Evolutionary conservation across 441 rosid genomes (phyloP), one percentile per base, ranked within the genome.

Genomic region (Populus hybrid): DNA sequence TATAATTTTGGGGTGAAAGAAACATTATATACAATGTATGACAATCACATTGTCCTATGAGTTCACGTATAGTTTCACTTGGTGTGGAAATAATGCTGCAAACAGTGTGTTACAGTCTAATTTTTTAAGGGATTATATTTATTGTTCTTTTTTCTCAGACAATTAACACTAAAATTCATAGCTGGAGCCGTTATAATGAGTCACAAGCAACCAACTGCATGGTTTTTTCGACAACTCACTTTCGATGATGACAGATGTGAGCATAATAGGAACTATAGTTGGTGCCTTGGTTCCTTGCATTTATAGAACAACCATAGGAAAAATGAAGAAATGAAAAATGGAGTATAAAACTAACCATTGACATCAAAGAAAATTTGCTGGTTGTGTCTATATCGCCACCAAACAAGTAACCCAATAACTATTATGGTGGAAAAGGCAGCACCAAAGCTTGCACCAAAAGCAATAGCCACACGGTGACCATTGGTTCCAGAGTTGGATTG

Each of bases 361-460:
- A 93, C 95, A 73, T 93, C 98, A 80, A 95, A 93, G 90, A 95
- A 95, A 73, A 95, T 91, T 82, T 93, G 98, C 81, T 93, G 89
- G 85, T 93, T 95, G 78, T 73, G 91, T 38, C 97, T 83, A 69
- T 92, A 91, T 79, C 98, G 88, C 97, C 92, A 92, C 97, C 99
- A 93, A 65, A 95, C 87, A 72, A 91, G 84, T 40, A 92, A 79
- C 24, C 88, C 92, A 0, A 91, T 81, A 9, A 86, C 70, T 46
- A 88, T 78, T 57, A 93, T 81, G 73, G 85, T 72, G 50, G 83
- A 84, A 79, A 93, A 92, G 23, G 93, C 95, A 69, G 95, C 94
- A 24, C 93, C 86, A 79, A 92, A 91, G 87, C 98, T 93, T 57
- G 90, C 88, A 5, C 96, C 94, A 28, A 95, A 89, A 73, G 96